Base-by-base conservation (phyloP, 257 asterid genomes). In the Scutellaria barbata region DNA sequence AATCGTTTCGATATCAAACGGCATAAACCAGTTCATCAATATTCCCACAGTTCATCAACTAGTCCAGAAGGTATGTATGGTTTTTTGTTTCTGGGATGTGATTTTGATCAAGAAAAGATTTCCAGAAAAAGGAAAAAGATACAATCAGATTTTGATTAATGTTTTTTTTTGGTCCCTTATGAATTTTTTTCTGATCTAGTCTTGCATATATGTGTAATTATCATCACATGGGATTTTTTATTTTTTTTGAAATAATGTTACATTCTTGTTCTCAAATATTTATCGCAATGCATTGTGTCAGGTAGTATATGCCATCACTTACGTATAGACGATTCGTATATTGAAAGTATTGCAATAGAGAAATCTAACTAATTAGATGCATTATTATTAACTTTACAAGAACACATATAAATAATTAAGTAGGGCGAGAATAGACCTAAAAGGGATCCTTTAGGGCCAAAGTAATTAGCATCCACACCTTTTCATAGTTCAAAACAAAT, bases 11-110 rank as follows among this genome's bases (percentile, higher is more conserved):
- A 87, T 22, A 60, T 81, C 18, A 82, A 74, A 69, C 82, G 73
- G 3, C 80, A 77, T 10, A 87, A 80, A 71, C 11, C 88, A 2
- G 69, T 63, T 47, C 52, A 67, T 41, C 45, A n/a, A 3, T 46
- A 22, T 5, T 40, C 39, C 68, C 39, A 57, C 75, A 79, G 59
- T 51, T 77, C 90, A 42, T 76, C 92, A 25, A 70, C 85, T 54
- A 86, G 82, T 74, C 92, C 77, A 54, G 96, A 86, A 81, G 98
- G 96, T 92, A 48, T 64, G 25, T 12, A 47, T 66, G 70, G 0
- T 30, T 18, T 65, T 10, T 43, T 11, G 3, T 5, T 13, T 72
- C 13, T 63, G 40, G 57, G 35, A 1, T 2, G 35, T 30, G 35
- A 22, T 22, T 22, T 22, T 22, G 25, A 22, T 22, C 17, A 57